Base-by-base conservation (phyloP, 1,139 yeast species). In the Komagataea norvegica region DNA sequence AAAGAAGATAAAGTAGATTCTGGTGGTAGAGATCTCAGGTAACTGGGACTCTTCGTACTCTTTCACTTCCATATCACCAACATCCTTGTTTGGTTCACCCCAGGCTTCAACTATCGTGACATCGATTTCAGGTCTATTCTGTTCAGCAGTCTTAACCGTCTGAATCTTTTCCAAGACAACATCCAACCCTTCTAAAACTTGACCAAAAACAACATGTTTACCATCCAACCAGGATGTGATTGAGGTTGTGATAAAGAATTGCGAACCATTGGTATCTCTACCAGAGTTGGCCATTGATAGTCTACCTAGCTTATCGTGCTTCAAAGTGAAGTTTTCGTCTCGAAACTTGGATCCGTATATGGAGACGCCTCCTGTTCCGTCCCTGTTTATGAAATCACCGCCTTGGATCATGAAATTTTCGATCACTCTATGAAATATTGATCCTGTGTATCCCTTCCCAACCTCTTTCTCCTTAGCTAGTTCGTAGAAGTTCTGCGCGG, bases 331-430 rank as follows among this genome's bases (percentile, higher is more conserved):
- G 64, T 79, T 80, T 62, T 83, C 91, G 59, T 83, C 93, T 28
- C 72, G 71, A 52, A 80, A 76, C 52, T 73, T 72, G 53, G 68
- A 70, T 41, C 89, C 91, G 62, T 77, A 82, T 60, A 80, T 79
- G 31, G 87, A 77, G 59, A 74, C 74, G 45, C 91, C 91, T 49
- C 91, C 91, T 40, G 77, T 82, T n/a, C 97, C 97, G 51, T 83
- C 68, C 19, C 79, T 82, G 45, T 77, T 79, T 36, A 95, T 88
- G 65, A 88, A 89, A 57, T 91, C 72, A 62, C 93, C 93, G 57
- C 89, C 89, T 65, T 83, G 93, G 54, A 82, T 74, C 86, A 83
- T 80, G 64, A 83, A 83, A 43, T 72, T 70, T 40, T 83, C 77
- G 46, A 83, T 82, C 35, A 83, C 81, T 60, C 93, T 68, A 69